A percentile compares a stretch with the other conserved stretches of the same genome.
Conservation (phyloP, 1,284 basidiomycete genomes). For the Tilletiaria anomala region DNA sequence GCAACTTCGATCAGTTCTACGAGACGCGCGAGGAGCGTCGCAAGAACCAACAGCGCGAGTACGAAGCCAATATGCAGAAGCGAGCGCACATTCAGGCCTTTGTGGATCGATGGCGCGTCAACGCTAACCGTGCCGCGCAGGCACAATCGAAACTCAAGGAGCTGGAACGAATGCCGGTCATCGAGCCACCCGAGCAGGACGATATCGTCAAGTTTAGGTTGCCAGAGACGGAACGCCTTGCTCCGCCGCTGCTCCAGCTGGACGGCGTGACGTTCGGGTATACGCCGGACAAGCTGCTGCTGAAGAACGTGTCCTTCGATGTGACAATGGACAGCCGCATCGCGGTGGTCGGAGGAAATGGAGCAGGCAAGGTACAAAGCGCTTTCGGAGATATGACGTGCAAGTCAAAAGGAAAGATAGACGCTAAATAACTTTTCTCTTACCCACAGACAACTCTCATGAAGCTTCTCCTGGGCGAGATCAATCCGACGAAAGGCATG, state of each 20-base stretch:
- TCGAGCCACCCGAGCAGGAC: constrained; percentile 76
- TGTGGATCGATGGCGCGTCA: constrained; percentile 47
- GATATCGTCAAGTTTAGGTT: constrained; percentile 53
- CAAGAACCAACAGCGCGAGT: constrained; percentile 62
- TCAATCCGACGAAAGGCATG: constrained; percentile 64
- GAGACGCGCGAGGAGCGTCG: constrained; percentile 93
- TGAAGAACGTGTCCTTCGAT: constrained; percentile 75
- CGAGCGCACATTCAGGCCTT: constrained; percentile 90
- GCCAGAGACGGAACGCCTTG: constrained; percentile 25
- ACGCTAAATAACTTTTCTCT: neutral
- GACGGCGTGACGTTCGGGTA: constrained; percentile 87
- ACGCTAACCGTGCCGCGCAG: constrained; percentile 45
- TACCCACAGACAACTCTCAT: constrained; percentile 91
- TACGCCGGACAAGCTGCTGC: constrained; percentile 59
- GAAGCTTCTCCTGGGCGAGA: constrained; percentile 83
- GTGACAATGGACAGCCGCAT: constrained; percentile 39
- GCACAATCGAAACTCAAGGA: constrained; percentile 97
- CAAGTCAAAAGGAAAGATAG: neutral
- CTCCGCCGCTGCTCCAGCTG: constrained; percentile 87
- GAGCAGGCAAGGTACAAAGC: constrained; percentile 42
- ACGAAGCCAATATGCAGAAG: constrained; percentile 82
- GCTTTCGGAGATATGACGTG: constrained; percentile 51
- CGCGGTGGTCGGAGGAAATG: constrained; percentile 33
- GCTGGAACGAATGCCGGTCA: constrained; percentile 86
- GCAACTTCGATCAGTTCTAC: constrained; percentile 97